Evolutionary conservation across 2,329 filamentous ascomycete species (phyloP), one percentile per base, ranked within the genome.

Genomic region (Sphaerulina musiva): DNA sequence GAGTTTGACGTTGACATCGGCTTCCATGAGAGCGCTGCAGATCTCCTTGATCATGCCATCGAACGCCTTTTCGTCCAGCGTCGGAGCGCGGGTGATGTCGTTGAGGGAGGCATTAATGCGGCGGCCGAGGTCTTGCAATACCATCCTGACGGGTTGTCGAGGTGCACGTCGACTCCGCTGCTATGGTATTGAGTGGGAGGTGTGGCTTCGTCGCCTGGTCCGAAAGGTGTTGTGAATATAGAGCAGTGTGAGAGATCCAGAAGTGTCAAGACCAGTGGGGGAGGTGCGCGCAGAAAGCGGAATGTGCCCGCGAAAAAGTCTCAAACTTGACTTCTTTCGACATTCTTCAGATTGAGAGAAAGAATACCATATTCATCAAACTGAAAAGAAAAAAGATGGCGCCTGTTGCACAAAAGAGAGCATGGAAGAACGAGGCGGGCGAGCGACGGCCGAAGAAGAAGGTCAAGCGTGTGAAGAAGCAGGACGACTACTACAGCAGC

Each of bases 31-130:
- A 58, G 93, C 93, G 62, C 91, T 84, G 71, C 90, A 95, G 67
- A 98, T 97, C 74, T 97, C 91, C 76, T 97, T 97, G 71, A 98
- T 81, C 93, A 98, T 98, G 66, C 81, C 80, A 78, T 98, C 93
- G 72, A 98, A 97, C 41, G 91, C 90, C 85, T 97, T 97, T 76
- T 98, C 93, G 70, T 97, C 92, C 64, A 97, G 83, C 69, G 95
- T 96, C 62, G 84, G 87, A 55, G 93, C 89, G 68, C 92, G 82
- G 56, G 92, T 95, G 67, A 97, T 80, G 76, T 96, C 92, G 60
- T 85, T 87, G 76, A 98, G 88, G 67, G 93, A 93, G 79, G 89
- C 83, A 76, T 96, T 97, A 74, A 98, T 97, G 76, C 93, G 93
- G 79, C 92, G 90, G 66, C 93, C 93, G 56, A 98, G 83, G 81